Evolutionary conservation across 441 rosid genomes (phyloP), one percentile per base, ranked within the genome.

Genomic region (Kokia cookei): DNA sequence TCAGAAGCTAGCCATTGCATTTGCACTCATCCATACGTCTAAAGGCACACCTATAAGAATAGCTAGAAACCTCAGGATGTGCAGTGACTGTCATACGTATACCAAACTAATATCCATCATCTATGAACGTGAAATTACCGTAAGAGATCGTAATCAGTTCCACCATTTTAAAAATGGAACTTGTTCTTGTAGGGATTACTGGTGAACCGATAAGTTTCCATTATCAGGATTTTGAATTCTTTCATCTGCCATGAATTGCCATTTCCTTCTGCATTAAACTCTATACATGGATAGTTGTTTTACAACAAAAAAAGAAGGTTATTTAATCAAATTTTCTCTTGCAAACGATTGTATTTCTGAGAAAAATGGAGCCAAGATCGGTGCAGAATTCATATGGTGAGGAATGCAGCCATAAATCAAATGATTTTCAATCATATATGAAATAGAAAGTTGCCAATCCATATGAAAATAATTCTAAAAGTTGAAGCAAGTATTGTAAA

Each of bases 1-100:
- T 77, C 96, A 87, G 78, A 93, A 92, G 83, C 75, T 94, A 67
- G 98, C 98, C 26, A 85, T 87, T 63, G 93, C 97, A 72, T 91
- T 89, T 81, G 91, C 93, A 14, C 82, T 91, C 22, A 82, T 43
- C 35, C 43, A 55, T 43, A 75, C 86, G 22, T 80, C 86, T 13
- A 74, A 75, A 13, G 80, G 88, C 22, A 79, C 85, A 50, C 81
- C 87, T 60, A 82, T 91, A 73, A 82, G 86, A 72, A 82, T 90
- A 77, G 79, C 84, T 67, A 87, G 95, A 78, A 93, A 91, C 69
- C 78, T 91, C 42, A 87, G 93, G 77, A 90, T 93, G 94, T 93
- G 98, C 71, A 79, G 76, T 27, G 98, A 93, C 82, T 91, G 98
- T 72, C 93, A 93, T 84, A 79, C 85, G 48, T 88, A 86, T 82